These are phyloP conservation scores for Aspergillus pseudoviridinutans DNA, from an alignment of 2,329 filamentous ascomycete genomes.

Conservation along the genomic window DNA sequence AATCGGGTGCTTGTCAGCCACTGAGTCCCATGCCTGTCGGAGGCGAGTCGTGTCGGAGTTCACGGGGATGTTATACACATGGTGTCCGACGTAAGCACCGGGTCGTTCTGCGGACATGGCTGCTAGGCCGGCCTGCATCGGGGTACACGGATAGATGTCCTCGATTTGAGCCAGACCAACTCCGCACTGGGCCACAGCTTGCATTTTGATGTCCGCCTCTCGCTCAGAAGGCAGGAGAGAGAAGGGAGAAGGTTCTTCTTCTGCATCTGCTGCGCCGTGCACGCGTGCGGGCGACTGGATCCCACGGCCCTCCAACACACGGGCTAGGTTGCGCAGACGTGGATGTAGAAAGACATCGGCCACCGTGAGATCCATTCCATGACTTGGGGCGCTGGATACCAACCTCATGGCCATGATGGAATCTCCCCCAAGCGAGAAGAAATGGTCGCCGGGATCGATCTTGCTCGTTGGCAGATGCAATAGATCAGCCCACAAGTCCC, in stretches of 20 bases:
- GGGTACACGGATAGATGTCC: too few relatives aligned
- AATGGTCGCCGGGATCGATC: slow-evolving; percentile 12
- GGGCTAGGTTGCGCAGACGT: background rate
- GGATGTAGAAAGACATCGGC: slow-evolving; percentile 19
- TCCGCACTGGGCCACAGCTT: background rate
- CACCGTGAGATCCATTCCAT: slow-evolving; percentile 16
- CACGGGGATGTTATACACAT: background rate
- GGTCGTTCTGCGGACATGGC: background rate
- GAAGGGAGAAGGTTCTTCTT: background rate
- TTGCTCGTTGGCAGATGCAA: slow-evolving; percentile 4
- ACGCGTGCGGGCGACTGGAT: background rate
- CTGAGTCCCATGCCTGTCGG: background rate
- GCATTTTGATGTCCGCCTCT: background rate
- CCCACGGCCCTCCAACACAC: background rate
- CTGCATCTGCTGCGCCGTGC: background rate
- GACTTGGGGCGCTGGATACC: slow-evolving; percentile 12
- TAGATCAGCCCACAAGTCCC: slow-evolving; percentile 1
- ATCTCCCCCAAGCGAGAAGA: slow-evolving; percentile 19
- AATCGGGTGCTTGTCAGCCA: slow-evolving; percentile 12
- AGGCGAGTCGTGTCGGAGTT: background rate
- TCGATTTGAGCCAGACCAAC: background rate
- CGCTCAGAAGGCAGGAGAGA: background rate
- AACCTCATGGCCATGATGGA: slow-evolving; percentile 23
- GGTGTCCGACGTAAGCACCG: background rate
- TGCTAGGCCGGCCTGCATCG: background rate